Base-by-base conservation (phyloP, 805 yeast genomes). In the Yarrowia osloensis region DNA sequence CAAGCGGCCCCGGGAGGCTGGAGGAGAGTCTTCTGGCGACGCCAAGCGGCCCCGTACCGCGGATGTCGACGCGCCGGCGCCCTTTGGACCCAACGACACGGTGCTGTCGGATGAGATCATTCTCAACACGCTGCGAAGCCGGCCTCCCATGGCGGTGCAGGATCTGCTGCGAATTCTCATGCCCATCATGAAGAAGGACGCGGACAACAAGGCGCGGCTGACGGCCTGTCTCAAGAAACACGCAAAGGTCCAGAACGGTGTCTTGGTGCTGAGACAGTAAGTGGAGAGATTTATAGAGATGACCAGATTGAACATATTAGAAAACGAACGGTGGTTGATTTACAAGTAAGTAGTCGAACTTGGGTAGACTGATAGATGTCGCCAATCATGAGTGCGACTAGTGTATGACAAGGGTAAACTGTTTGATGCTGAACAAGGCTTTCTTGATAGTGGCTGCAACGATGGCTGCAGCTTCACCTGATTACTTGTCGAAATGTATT, bases 81-180 rank as follows among this genome's bases (percentile, higher is more conserved):
- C 83, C 72, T 81, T 80, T 68, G 73, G 68, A 4, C 75, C 73
- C 4, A 76, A 73, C 65, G 75, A 72, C 22, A 69, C 72, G 11
- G 74, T 89, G 55, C 85, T 90, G 19, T 88, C 93, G 0, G 88
- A 86, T 39, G 85, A 83, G 57, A 97, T 91, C 73, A 89, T 93
- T 66, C 83, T 88, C 69, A 81, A 80, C 33, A 83, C 88, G 40
- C 86, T 92, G 13, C 80, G 75, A 17, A 78, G 77, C 6, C 76
- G 76, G 44, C 63, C 63, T 28, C 73, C 73, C 42, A 72, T 82
- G 29, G 84, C 88, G 1, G 85, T 87, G 55, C 88, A 86, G 74
- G 88, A 83, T 70, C 81, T 90, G 74, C 84, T 90, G 67, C 80
- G 81, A 62, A 81, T 81, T 65, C 82, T 88, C 72, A 88, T 83